A percentile compares a stretch with the other conserved stretches of the same genome.
Conservation (phyloP, 768 basidiomycete genomes). For the Rickenella mellea region DNA sequence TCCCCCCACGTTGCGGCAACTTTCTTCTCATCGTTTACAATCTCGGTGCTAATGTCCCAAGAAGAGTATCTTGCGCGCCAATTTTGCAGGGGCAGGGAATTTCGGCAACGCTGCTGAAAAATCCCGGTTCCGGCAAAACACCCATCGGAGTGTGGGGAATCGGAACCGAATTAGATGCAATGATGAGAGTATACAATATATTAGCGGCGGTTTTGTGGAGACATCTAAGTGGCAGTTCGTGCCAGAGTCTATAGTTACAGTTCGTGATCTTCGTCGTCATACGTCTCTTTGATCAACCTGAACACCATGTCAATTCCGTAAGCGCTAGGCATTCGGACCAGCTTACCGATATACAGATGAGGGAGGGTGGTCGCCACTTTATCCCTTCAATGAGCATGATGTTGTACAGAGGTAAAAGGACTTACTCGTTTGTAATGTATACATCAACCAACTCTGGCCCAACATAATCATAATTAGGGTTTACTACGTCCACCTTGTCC, state of each 20-base stretch:
- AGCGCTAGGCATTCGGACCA: conserved; percentile 1
- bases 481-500: conserved; percentile 86
- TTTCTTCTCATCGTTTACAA: too few species aligned
- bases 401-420: conserved; percentile 7
- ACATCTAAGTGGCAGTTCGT: too few species aligned
- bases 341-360: conserved; percentile 81
- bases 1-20: too few species aligned
- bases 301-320: conserved; percentile 8
- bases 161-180: too few species aligned
- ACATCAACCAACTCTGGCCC: conserved; percentile 86
- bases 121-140: too few species aligned
- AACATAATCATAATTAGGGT: conserved; percentile 96
- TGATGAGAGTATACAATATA: too few species aligned
- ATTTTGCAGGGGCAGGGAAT: too few species aligned
- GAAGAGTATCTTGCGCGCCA: too few species aligned
- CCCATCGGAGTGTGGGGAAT: too few species aligned
- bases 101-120: too few species aligned
- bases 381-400: background rate
- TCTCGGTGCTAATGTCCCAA: too few species aligned
- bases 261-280: conserved; percentile 90
- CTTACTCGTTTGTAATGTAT: conserved; percentile 96
- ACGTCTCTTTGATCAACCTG: conserved; percentile 86
- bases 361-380: conserved; percentile 91
- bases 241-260: conserved; percentile 30
- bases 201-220: too few species aligned